Percentiles rank a stretch among this genome's conserved stretches.
Evolutionary conservation across 345 rosid genomes (phyloP).

Genomic region (Viola odorata): DNA sequence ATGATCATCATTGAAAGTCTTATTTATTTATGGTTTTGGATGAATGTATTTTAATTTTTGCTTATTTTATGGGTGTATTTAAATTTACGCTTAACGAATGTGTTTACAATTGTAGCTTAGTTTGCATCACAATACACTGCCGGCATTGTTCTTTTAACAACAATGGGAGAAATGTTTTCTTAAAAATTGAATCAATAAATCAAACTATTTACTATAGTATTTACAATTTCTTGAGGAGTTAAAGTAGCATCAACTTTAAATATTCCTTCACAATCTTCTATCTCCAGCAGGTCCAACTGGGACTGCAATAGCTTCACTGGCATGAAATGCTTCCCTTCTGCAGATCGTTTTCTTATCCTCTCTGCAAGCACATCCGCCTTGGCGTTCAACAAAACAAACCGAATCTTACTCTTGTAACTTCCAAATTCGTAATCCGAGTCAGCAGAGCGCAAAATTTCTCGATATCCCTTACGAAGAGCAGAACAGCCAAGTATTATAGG

Average conservation of each 20-base stretch:
- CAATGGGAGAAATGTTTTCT: no score
- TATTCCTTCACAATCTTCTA: conserved; percentile 58
- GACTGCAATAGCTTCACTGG: conserved; percentile 66
- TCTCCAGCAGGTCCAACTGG: conserved; percentile 65
- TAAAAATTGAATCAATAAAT: not conserved
- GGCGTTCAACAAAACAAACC: conserved; percentile 60
- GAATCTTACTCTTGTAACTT: conserved; percentile 35
- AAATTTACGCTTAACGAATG: no score
- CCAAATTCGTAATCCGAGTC: conserved; percentile 43
- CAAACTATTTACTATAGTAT: conserved; percentile 7
- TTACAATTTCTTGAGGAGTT: conserved; percentile 32
- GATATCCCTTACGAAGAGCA: conserved; percentile 53
- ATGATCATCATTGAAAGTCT: no score
- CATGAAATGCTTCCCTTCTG: conserved; percentile 76
- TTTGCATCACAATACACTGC: no score
- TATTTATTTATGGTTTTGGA: no score
- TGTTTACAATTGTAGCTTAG: no score
- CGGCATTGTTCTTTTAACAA: no score
- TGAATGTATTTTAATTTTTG: no score
- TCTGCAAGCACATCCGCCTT: conserved; percentile 45
- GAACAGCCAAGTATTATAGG: conserved; percentile 66
- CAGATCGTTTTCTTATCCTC: conserved; percentile 51
- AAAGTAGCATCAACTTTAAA: conserved; percentile 47
- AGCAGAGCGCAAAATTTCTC: conserved; percentile 69
- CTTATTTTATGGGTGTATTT: no score